Evolutionary conservation across 2,329 filamentous ascomycete genomes (phyloP), one percentile per base, ranked within the genome.

Genomic region (Botrytis paeoniae): DNA sequence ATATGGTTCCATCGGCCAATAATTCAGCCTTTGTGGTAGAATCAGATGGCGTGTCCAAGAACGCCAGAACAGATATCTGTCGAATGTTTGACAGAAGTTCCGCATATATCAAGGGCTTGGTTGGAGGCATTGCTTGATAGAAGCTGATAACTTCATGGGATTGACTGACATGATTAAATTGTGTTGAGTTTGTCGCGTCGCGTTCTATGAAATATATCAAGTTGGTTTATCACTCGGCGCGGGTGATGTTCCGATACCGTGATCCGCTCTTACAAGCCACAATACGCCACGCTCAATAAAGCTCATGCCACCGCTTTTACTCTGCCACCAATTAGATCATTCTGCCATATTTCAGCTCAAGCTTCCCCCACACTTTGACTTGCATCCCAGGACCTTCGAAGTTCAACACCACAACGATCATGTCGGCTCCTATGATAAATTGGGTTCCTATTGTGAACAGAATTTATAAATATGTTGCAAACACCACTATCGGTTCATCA

Each of bases 61-160:
- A 84, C 10, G 85, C 87, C 69, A 85, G 86, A 35, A 91, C 82
- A 7, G 89, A 90, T 57, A 92, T 84, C 79, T 91, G 89, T 60
- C 87, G 85, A 76, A 92, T 90, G 74, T 91, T 91, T 41, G 86
- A 83, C 4, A 92, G 85, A 1, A 91, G 84, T 81, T 92, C 90
- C 8, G 89, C 89, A 78, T 92, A 91, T 35, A 92, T 84, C 63
- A 80, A 69, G 18, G 77, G 54, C 18, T 74, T 73, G 7, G 22
- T 45, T n/a, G 62, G 37, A 41, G 70, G 10, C 70, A 72, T 72
- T 72, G 45, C 37, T 57, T 41, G 35, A 32, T 39, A 25, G 64
- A 57, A 68, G 48, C 25, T 41, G 48, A 18, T 6, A 25, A 41
- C 48, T 32, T 68, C 48, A 39, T 57, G 16, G n/a, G 35, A 39